Percentiles rank a stretch among this genome's conserved stretches.
Evolutionary conservation across 2,329 filamentous ascomycete species (phyloP).

Genomic region (Exophiala alcalophila): DNA sequence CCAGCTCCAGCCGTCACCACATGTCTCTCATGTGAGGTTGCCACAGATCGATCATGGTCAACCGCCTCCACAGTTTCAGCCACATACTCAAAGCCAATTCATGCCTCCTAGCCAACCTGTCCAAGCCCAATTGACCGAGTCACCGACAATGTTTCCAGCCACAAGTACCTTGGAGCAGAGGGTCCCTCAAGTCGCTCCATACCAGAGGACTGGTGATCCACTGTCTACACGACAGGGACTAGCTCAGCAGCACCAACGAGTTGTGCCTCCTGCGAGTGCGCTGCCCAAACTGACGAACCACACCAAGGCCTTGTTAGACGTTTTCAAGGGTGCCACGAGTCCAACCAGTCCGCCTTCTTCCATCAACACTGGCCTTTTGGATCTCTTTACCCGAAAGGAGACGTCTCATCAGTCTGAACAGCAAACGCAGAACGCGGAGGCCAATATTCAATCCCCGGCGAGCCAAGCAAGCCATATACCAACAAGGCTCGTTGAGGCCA

Average conservation of each 20-base stretch:
- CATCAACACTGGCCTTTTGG: constrained; percentile 32
- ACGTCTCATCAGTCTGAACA: not conserved
- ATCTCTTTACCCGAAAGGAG: constrained; percentile 28
- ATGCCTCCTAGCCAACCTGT: constrained; percentile 29
- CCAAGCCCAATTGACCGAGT: constrained; percentile 29
- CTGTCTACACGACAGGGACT: constrained; percentile 42
- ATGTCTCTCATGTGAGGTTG: constrained; percentile 27
- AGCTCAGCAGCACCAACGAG: constrained; percentile 39
- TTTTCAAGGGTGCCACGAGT: constrained; percentile 47
- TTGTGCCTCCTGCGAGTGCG: constrained; percentile 55
- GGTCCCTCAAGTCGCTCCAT: constrained; percentile 41
- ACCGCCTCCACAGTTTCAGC: constrained; percentile 13
- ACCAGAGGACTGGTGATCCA: constrained; percentile 47
- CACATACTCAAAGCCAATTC: constrained; percentile 19
- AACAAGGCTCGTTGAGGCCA: not conserved
- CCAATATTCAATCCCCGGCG: not conserved
- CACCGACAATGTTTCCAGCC: constrained; percentile 27
- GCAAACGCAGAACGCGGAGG: constrained; percentile 23
- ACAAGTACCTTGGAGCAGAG: constrained; percentile 24
- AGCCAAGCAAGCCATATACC: too few relatives aligned
- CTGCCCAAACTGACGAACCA: constrained; percentile 58
- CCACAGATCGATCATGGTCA: constrained; percentile 19
- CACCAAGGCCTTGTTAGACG: constrained; percentile 55
- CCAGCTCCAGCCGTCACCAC: constrained; percentile 54
- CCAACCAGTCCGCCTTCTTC: constrained; percentile 2